These are phyloP conservation scores for Suhomyces terraborum DNA, from an alignment of 1,139 yeast species.

Conservation along the genomic window DNA sequence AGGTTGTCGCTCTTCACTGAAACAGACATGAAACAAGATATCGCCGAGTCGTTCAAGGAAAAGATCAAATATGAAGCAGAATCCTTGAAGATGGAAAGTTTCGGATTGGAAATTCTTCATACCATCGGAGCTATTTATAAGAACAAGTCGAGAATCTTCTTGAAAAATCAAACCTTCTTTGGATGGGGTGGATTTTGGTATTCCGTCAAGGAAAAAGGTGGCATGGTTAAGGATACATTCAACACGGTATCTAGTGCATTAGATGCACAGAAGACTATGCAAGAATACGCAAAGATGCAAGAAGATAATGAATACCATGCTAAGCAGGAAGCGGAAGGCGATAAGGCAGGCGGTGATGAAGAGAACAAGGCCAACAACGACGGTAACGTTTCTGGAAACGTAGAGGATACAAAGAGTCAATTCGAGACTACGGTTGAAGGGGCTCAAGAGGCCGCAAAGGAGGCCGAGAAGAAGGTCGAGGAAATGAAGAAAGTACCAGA, in stretches of 20 bases:
- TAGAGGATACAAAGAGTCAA: neutral
- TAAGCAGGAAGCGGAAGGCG: conserved; percentile 40
- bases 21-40: conserved; percentile 70
- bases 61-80: conserved; percentile 85
- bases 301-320: conserved; percentile 57
- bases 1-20: conserved; percentile 80
- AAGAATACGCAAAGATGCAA: conserved; percentile 73
- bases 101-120: conserved; percentile 88
- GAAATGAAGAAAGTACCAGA: conserved; percentile 31
- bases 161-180: conserved; percentile 62
- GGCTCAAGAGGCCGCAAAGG: conserved; percentile 14
- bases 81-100: conserved; percentile 87
- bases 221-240: conserved; percentile 81
- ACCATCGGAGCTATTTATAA: conserved; percentile 79
- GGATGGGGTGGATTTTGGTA: conserved; percentile 87
- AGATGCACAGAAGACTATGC: conserved; percentile 89
- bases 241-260: conserved; percentile 81
- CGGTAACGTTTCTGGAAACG: neutral
- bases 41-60: conserved; percentile 65
- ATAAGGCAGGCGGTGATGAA: conserved; percentile 26
- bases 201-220: conserved; percentile 83
- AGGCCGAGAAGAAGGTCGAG: conserved; percentile 15
- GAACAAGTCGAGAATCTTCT: conserved; percentile 62
- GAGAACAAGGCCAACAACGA: conserved; percentile 46
- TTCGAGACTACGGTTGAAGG: conserved; percentile 6